Base-by-base conservation (phyloP, 225 moss, liverwort and hornwort genomes). In the Pleurozium schreberi region DNA sequence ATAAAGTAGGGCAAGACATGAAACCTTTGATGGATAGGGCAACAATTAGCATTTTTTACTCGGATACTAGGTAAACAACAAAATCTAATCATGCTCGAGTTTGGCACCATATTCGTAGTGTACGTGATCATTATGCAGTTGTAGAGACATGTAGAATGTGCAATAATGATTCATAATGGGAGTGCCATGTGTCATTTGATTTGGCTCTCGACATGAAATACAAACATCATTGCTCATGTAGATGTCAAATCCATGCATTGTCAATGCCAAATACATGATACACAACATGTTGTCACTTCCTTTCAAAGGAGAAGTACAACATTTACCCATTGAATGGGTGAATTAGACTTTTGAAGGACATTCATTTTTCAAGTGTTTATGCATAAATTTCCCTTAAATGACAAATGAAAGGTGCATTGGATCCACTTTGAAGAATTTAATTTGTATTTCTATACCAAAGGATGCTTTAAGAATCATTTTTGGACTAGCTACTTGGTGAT, bases 371-470 rank as follows among this genome's bases (percentile, higher is more conserved):
- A 49, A 75, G 4, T 30, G 11, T 49, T 49, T 5, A 47, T 12
- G 4, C 2, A 31, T 3, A 30, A 30, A 30, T 45, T 73, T 71
- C 0, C 4, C 0, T 28, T 6, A 18, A 47, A 47, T 47, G 28
- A 45, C 2, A 18, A 45, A 4, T 47, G 6, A 74, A 74, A 74
- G 18, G 1, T 45, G 18, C 30, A 30, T 18, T 0, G 2, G 4
- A 45, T 73, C 3, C 1, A 28, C 16, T 73, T 17, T 16, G 5
- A 73, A 27, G 16, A 28, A 45, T 28, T 45, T 45, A 73, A 45
- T 45, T 26, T 73, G 2, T 43, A 45, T 28, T 0, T 28, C 0
- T 71, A 0, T 43, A 8, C 0, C 17, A 0, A 0, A 71, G 3
- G 17, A 43, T 28, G 10, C 3, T 73, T 30, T 30, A n/a, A n/a